These are phyloP conservation scores for Lactarius evosmus DNA, from an alignment of 768 basidiomycete genomes.

Conservation along the genomic window DNA sequence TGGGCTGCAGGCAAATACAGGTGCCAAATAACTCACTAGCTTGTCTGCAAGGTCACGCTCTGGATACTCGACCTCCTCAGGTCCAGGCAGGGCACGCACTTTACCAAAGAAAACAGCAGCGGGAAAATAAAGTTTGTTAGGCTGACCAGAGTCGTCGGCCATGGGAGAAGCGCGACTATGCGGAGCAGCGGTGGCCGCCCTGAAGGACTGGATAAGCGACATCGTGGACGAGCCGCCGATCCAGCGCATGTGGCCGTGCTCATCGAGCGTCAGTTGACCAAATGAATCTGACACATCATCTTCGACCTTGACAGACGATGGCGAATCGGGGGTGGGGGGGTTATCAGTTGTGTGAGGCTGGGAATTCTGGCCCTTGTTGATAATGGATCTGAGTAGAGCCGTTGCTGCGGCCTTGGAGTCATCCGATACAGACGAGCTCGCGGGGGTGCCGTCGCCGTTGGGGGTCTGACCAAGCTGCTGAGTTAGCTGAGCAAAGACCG, in stretches of 20 bases:
- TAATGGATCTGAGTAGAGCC: conserved; percentile 30
- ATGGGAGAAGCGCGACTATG: conserved; percentile 76
- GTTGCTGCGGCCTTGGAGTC: conserved; percentile 25
- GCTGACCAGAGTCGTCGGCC: conserved; percentile 78
- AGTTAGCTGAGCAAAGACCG: conserved; percentile 76
- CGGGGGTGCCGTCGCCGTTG: conserved; percentile 28
- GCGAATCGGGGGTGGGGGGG: conserved; percentile 36
- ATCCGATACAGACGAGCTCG: conserved; percentile 20
- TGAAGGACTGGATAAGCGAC: conserved; percentile 88
- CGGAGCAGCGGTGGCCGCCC: conserved; percentile 67
- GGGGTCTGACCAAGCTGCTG: conserved; percentile 66
- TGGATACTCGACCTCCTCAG: conserved; percentile 86
- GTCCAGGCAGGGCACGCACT: conserved; percentile 72
- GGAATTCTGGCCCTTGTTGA: conserved; percentile 28
- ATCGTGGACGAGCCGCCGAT: conserved; percentile 90
- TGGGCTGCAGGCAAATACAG: conserved; percentile 20
- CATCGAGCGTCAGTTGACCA: conserved; percentile 84
- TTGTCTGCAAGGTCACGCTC: conserved; percentile 83
- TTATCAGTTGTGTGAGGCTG: conserved; percentile 25
- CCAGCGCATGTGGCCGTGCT: conserved; percentile 89
- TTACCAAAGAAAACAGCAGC: conserved; percentile 86
- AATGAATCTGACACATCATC: conserved; percentile 83
- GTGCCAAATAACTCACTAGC: conserved; percentile 51
- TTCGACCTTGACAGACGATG: conserved; percentile 52
- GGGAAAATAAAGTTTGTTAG: conserved; percentile 86